Evolutionary conservation across 768 basidiomycete genomes (phyloP).

Genomic region (Exidia glandulosa): DNA sequence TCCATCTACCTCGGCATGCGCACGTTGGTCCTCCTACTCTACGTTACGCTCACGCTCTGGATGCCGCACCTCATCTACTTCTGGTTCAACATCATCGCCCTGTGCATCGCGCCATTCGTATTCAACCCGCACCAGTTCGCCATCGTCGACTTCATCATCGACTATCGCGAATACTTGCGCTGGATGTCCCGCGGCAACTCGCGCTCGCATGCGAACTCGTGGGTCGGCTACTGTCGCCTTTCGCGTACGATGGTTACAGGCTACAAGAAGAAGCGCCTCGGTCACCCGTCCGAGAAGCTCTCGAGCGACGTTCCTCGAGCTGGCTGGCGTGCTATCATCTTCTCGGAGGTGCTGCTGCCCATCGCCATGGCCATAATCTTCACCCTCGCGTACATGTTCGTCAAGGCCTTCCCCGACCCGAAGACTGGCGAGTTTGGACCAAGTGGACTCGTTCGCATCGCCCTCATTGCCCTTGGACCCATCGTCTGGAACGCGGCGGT

Average conservation of each 20-base stretch:
- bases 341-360: slow-evolving; percentile 82
- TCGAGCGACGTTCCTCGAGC: slow-evolving; percentile 87
- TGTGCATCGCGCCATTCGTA: slow-evolving; percentile 92
- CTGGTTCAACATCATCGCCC: slow-evolving; percentile 87
- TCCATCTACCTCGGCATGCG: slow-evolving; percentile 97
- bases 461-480: slow-evolving; percentile 85
- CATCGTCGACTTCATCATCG: slow-evolving; percentile 92
- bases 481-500: slow-evolving; percentile 92
- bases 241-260: slow-evolving; percentile 98
- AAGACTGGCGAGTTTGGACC: slow-evolving; percentile 51
- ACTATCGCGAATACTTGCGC: slow-evolving; percentile 93
- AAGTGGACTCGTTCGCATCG: slow-evolving; percentile 84
- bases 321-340: slow-evolving; percentile 79
- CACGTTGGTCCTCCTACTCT: slow-evolving; percentile 83
- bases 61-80: slow-evolving; percentile 92
- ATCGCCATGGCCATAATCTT: slow-evolving; percentile 77
- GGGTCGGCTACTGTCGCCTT: slow-evolving; percentile 98
- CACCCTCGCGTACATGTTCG: slow-evolving; percentile 52
- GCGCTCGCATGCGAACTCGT: slow-evolving; percentile 91
- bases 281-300: slow-evolving; percentile 93
- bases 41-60: slow-evolving; percentile 87
- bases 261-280: slow-evolving; percentile 98
- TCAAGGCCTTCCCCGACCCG: slow-evolving; percentile 69
- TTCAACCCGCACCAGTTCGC: slow-evolving; percentile 99
- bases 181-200: slow-evolving; percentile 99